Evolutionary conservation across 306 rosid species (phyloP).

Genomic region (Mucuna pruriens): DNA sequence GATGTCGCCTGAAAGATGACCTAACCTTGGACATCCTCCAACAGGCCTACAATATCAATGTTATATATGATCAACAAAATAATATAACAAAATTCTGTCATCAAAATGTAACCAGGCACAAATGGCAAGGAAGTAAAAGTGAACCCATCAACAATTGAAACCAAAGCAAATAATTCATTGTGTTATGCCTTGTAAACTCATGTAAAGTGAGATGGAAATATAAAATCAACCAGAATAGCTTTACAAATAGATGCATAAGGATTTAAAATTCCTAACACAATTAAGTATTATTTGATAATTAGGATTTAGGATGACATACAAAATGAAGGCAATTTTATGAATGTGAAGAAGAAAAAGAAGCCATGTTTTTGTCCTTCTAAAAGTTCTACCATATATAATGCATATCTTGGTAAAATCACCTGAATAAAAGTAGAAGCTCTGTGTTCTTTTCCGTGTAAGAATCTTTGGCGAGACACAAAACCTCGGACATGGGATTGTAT

Average conservation of each 20-base stretch:
- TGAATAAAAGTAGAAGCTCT: slow-evolving; percentile 86
- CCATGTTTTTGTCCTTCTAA: not conserved
- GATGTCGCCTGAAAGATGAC: slow-evolving; percentile 57
- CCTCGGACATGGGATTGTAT: slow-evolving; percentile 78
- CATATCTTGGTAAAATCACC: slow-evolving; percentile 52
- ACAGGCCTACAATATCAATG: slow-evolving; percentile 58
- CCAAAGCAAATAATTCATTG: slow-evolving; percentile 15
- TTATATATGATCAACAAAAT: slow-evolving; percentile 32
- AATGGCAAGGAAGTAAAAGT: not conserved
- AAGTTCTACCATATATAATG: slow-evolving; percentile 25
- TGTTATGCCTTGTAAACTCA: not conserved
- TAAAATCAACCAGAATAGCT: not conserved
- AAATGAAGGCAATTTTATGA: slow-evolving; percentile 14
- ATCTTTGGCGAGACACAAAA: slow-evolving; percentile 67
- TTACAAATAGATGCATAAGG: not conserved
- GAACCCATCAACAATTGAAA: slow-evolving; percentile 14
- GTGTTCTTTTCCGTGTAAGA: slow-evolving; percentile 64
- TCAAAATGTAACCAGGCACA: slow-evolving; percentile 18
- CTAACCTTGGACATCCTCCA: slow-evolving; percentile 93
- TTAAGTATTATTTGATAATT: not conserved
- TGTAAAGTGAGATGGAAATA: not conserved
- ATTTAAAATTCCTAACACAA: not conserved
- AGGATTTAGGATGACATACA: not conserved
- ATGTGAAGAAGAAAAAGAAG: not conserved
- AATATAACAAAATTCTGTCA: slow-evolving; percentile 21